These are phyloP conservation scores for Vickermania ingenoplastis DNA, from an alignment of 208 protist genomes.

Conservation along the genomic window DNA sequence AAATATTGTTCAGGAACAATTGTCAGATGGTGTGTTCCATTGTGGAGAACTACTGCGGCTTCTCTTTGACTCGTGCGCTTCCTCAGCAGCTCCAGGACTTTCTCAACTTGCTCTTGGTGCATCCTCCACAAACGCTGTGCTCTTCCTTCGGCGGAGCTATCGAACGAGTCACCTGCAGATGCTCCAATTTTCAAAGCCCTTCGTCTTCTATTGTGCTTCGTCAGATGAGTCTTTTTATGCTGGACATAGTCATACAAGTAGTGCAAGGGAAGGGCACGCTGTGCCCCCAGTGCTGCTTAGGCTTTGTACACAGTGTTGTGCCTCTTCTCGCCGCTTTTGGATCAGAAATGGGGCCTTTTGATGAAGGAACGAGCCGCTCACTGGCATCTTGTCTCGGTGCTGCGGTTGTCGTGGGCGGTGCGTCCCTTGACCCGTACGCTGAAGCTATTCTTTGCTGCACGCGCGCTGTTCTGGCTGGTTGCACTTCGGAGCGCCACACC, in stretches of 20 bases:
- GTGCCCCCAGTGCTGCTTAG: not conserved
- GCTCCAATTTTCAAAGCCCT: too few relatives aligned
- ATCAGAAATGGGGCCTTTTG: not conserved
- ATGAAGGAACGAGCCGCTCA: conserved; percentile 2
- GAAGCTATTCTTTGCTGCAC: not conserved
- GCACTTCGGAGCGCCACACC: not conserved
- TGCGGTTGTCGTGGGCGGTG: not conserved
- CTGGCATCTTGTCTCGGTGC: not conserved
- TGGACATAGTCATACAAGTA: not conserved
- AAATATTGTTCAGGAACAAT: too few relatives aligned
- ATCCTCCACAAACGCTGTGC: too few relatives aligned
- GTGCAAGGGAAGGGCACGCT: not conserved
- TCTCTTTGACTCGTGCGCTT: too few relatives aligned
- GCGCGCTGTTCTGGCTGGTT: not conserved
- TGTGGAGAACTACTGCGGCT: too few relatives aligned
- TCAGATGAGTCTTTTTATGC: not conserved
- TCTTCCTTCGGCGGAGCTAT: too few relatives aligned
- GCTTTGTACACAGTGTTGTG: not conserved
- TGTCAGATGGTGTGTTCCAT: too few relatives aligned
- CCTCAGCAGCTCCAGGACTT: too few relatives aligned
- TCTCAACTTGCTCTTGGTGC: too few relatives aligned
- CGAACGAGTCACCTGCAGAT: too few relatives aligned
- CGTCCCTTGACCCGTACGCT: not conserved
- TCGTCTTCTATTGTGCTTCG: too few relatives aligned
- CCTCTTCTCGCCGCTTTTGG: not conserved